phyloP scores from a whole-genome alignment of 768 basidiomycete species.

The Crucibulum laeve region DNA sequence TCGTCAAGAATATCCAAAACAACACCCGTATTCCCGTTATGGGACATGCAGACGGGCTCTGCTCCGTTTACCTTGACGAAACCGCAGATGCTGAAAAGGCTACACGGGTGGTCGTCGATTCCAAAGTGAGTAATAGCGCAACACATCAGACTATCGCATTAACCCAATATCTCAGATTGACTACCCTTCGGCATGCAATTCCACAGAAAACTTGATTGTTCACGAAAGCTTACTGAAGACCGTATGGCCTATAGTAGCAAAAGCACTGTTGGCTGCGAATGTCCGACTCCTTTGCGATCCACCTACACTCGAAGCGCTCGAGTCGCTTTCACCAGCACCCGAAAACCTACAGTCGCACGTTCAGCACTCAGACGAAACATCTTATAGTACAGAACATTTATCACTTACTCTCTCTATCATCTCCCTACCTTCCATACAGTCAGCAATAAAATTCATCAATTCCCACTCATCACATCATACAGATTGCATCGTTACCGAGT shows the following conservation, averaged over 20 bases:
- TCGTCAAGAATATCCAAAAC: slow-evolving; percentile 87
- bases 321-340: slow-evolving; percentile 25
- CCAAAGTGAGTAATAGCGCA: slow-evolving; percentile 59
- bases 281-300: slow-evolving; percentile 83
- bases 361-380: slow-evolving; percentile 45
- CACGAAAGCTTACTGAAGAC: slow-evolving; percentile 69
- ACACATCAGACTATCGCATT: not conserved
- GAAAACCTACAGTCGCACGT: slow-evolving; percentile 44
- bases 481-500: slow-evolving; percentile 88
- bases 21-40: slow-evolving; percentile 93
- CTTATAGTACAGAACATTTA: slow-evolving; percentile 88
- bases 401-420: slow-evolving; percentile 80
- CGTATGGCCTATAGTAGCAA: slow-evolving; percentile 79
- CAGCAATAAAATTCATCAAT: slow-evolving; percentile 89
- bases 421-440: slow-evolving; percentile 61
- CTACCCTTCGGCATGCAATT: slow-evolving; percentile 96
- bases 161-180: slow-evolving; percentile 51
- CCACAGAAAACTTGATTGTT: slow-evolving; percentile 84
- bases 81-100: slow-evolving; percentile 78
- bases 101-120: slow-evolving; percentile 76
- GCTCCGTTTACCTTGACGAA: slow-evolving; percentile 86
- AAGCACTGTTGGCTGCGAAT: slow-evolving; percentile 58
- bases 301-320: slow-evolving; percentile 53
- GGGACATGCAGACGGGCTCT: slow-evolving; percentile 98
- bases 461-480: slow-evolving; percentile 93